These are phyloP conservation scores for Trichoderma reesei DNA, from an alignment of 495 filamentous ascomycete species.

Conservation along the genomic window DNA sequence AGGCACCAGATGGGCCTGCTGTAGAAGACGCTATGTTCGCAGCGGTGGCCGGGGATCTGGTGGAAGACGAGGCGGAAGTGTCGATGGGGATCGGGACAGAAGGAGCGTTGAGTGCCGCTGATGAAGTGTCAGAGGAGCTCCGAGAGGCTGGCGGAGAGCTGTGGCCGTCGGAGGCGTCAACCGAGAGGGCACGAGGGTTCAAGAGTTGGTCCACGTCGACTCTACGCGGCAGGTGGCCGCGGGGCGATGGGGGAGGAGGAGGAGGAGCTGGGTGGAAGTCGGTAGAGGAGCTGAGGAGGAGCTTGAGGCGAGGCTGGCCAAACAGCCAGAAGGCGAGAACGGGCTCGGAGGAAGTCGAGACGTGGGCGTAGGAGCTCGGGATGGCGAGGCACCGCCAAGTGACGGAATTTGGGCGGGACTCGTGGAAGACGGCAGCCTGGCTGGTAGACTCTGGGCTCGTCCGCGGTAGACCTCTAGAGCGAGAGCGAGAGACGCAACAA, in stretches of 20 bases:
- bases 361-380: background rate
- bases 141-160: conserved; percentile 31
- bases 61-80: conserved; percentile 11
- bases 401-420: background rate
- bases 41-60: conserved; percentile 8
- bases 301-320: background rate
- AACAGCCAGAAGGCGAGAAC: background rate
- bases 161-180: conserved; percentile 34
- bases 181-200: conserved; percentile 15
- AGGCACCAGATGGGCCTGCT: background rate
- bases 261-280: background rate
- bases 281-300: background rate
- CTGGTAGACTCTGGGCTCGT: background rate
- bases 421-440: background rate
- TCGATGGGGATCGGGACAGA: conserved; percentile 15
- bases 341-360: background rate
- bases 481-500: too few species aligned
- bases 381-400: background rate
- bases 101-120: conserved; percentile 24
- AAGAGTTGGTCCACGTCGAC: conserved; percentile 10
- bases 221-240: conserved; percentile 10
- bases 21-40: conserved; percentile 10
- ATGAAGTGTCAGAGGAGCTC: conserved; percentile 26
- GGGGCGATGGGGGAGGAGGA: conserved; percentile 3
- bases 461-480: too few species aligned